Evolutionary conservation across 176 grass and related monocot genomes (phyloP), one percentile per base, ranked within the genome.

Genomic region (Musa acuminata): DNA sequence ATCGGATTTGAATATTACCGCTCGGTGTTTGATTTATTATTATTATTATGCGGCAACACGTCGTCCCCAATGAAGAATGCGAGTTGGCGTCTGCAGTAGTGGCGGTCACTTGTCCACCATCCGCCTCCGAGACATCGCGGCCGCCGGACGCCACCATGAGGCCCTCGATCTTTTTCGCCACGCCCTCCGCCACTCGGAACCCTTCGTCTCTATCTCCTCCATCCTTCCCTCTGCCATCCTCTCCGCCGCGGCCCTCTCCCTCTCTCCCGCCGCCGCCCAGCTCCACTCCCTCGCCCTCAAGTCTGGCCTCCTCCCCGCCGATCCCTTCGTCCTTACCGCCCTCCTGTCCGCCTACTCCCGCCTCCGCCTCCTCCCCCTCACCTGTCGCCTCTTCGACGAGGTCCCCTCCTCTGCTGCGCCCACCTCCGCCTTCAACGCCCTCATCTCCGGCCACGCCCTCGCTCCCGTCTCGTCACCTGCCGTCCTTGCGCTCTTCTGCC

Each of bases 341-440:
- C 76, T 92, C 35, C 75, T 89, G 76, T 68, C 79, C 14, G 29
- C 82, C 49, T 89, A 89, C 73, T 89, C 84, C 0, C 84, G 84
- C 77, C 84, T 92, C 55, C 52, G 79, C 82, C 69, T 58, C 59
- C 84, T 92, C 72, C 79, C 64, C 9, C 69, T 77, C 81, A 82
- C 84, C 76, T 84, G 64, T 82, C 76, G 74, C 8, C 58, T 76
- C 74, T 57, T 76, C 57, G 74, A 62, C 57, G 55, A 62, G 13
- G 43, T 76, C 12, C 71, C 71, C 52, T 17, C 81, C 1, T 58
- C 62, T 12, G 75, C 75, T 24, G 79, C 77, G 20, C 73, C 84
- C 1, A 70, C 59, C 17, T 51, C 82, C 58, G 90, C 87, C 48
- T 92, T 84, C 82, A 89, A 92, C 82, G 88, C 90, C 50, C 69